Evolutionary conservation across 106 monocot species (phyloP).

Genomic region (Allium cepa): DNA sequence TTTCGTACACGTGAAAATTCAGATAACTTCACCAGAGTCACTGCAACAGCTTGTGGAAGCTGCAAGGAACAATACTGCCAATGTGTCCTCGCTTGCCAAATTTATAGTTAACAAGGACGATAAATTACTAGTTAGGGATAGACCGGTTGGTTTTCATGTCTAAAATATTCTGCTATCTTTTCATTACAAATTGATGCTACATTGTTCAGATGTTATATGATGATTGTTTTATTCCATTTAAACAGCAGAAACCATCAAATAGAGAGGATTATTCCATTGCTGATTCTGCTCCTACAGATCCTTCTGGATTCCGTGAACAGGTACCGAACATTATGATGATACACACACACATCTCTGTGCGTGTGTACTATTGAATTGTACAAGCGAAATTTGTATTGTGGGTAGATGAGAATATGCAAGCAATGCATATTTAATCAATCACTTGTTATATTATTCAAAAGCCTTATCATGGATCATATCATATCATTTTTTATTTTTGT

Average conservation of each 20-base stretch:
- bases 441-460: too few relatives aligned
- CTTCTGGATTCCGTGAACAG: conserved; percentile 79
- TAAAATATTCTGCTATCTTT: not conserved
- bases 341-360: too few relatives aligned
- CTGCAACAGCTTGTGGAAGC: conserved; percentile 72
- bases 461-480: too few relatives aligned
- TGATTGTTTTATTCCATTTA: too few relatives aligned
- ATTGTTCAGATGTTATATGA: too few relatives aligned
- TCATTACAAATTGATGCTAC: too few relatives aligned
- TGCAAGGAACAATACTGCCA: conserved; percentile 28
- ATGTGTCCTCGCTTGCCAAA: conserved; percentile 23
- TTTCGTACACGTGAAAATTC: too few relatives aligned
- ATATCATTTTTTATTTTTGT: too few relatives aligned
- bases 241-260: conserved; percentile 6
- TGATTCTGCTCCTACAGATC: conserved; percentile 42
- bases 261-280: conserved; percentile 45
- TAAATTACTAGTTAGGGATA: conserved; percentile 58
- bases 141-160: conserved; percentile 36
- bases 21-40: conserved; percentile 34
- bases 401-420: too few relatives aligned
- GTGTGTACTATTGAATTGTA: too few relatives aligned
- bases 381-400: too few relatives aligned
- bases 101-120: conserved; percentile 57
- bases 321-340: conserved; percentile 17
- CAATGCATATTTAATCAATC: too few relatives aligned